Percentiles rank a stretch among this genome's conserved stretches.
These are phyloP conservation scores for Simmondsia chinensis DNA, from an alignment of 148 eudicot species.

Conservation along the genomic window DNA sequence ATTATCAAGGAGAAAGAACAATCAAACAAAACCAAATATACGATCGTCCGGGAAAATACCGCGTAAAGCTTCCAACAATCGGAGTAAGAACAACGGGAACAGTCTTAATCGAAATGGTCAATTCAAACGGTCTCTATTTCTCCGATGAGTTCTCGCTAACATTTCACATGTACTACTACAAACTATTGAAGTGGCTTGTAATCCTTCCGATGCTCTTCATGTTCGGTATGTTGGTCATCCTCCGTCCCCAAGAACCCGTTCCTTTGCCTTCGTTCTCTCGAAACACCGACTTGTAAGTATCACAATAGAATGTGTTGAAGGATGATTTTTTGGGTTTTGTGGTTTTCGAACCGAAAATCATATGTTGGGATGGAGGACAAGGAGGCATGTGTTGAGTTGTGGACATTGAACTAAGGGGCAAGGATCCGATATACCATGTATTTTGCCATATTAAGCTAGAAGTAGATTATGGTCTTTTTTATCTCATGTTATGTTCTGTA, in stretches of 20 bases:
- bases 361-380: too few species aligned
- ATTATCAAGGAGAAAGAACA: conserved; percentile 89
- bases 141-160: conserved; percentile 86
- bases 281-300: conserved; percentile 74
- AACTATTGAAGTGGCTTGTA: conserved; percentile 83
- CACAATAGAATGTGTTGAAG: too few species aligned
- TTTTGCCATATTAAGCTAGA: too few species aligned
- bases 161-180: conserved; percentile 89
- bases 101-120: conserved; percentile 84
- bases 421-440: too few species aligned
- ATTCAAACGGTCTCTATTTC: conserved; percentile 68
- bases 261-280: conserved; percentile 92
- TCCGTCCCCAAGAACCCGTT: conserved; percentile 78
- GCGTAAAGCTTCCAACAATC: conserved; percentile 88
- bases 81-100: conserved; percentile 82
- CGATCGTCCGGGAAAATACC: conserved; percentile 54
- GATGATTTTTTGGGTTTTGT: too few species aligned
- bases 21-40: conserved; percentile 59
- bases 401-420: too few species aligned
- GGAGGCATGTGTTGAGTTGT: too few species aligned
- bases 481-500: too few species aligned
- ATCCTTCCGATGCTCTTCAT: conserved; percentile 93
- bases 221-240: conserved; percentile 82
- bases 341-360: too few species aligned
- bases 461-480: too few species aligned